A percentile compares a stretch with the other conserved stretches of the same genome.
Conservation (phyloP, 345 rosid species). For the Raphanus raphanistrum region DNA sequence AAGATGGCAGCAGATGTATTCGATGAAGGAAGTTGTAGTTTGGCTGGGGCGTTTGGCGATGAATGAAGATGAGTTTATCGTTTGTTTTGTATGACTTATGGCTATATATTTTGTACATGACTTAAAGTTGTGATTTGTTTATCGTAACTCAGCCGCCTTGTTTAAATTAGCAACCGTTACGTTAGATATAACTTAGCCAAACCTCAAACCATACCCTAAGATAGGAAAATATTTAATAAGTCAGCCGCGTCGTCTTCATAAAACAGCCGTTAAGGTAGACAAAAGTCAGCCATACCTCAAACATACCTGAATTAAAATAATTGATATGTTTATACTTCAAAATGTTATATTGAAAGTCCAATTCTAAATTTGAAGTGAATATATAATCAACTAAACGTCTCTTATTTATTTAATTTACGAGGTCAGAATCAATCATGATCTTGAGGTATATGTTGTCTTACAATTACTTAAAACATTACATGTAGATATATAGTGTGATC, state of each 20-base stretch:
- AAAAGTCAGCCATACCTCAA: not conserved
- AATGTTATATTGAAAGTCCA: not conserved
- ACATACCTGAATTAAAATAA: not conserved
- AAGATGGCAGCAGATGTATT: too few relatives aligned
- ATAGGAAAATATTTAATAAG: too few relatives aligned
- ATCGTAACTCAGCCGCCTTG: not conserved
- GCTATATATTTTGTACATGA: too few relatives aligned
- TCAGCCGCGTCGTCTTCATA: too few relatives aligned
- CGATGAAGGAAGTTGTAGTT: not conserved
- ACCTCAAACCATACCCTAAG: not conserved
- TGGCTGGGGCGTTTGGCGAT: too few relatives aligned
- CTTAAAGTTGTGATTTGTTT: not conserved
- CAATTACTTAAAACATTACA: not conserved
- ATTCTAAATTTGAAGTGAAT: not conserved
- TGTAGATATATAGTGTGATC: not conserved
- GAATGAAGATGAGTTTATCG: not conserved
- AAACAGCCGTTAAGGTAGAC: not conserved
- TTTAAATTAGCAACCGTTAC: not conserved
- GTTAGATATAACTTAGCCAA: not conserved
- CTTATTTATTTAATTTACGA: not conserved
- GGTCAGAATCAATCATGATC: not conserved
- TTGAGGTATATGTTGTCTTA: not conserved
- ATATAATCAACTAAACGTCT: not conserved
- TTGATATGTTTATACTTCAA: not conserved
- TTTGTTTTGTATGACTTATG: too few relatives aligned